phyloP scores from a whole-genome alignment of 768 basidiomycete species.

The Boletus rufocinnamomeus region DNA sequence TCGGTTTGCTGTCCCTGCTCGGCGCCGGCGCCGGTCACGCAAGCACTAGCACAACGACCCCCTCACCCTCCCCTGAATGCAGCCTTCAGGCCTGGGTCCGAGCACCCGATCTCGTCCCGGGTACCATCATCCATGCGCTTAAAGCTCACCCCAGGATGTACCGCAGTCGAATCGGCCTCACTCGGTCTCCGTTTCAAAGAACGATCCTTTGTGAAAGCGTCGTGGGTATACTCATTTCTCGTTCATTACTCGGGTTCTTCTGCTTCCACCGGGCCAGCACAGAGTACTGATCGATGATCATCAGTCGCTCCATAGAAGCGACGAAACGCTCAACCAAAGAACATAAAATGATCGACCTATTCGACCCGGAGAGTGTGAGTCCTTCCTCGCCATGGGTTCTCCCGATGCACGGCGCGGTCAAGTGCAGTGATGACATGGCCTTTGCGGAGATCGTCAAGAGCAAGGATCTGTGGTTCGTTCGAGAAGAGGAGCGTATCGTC shows the following conservation, averaged over 20 bases:
- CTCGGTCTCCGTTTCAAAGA: constrained; percentile 3
- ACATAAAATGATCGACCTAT: not conserved
- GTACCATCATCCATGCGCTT: not conserved
- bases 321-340: not conserved
- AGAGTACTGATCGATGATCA: not conserved
- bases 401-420: not conserved
- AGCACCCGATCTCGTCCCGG: not conserved
- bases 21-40: not conserved
- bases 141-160: not conserved
- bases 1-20: not conserved
- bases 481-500: constrained; percentile 17
- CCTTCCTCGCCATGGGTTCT: constrained; percentile 1
- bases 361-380: not conserved
- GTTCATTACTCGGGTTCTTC: not conserved
- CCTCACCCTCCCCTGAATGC: not conserved
- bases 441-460: not conserved
- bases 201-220: constrained; percentile 2
- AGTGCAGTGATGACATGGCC: not conserved
- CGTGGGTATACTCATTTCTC: not conserved
- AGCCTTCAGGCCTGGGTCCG: not conserved
- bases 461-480: constrained; percentile 10
- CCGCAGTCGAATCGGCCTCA: not conserved
- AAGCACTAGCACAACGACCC: not conserved
- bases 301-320: constrained; percentile 4
- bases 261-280: not conserved